A percentile compares a stretch with the other conserved stretches of the same genome.
phyloP scores from a whole-genome alignment of 805 yeast species.

The Metschnikowia kofuensis region DNA sequence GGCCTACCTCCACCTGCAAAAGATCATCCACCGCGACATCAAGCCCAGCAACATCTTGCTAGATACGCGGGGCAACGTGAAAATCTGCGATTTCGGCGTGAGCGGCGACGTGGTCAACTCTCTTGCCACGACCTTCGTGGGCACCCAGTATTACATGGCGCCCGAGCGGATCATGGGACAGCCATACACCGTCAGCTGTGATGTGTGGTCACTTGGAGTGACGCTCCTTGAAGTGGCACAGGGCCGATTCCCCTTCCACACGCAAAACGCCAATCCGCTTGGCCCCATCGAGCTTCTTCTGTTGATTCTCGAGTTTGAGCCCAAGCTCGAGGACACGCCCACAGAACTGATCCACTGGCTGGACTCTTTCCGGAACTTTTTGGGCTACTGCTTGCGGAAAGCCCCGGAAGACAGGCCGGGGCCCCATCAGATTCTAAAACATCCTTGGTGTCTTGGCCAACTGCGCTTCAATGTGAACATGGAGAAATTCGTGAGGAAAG shows the following conservation, averaged over 20 bases:
- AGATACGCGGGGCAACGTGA: slow-evolving; percentile 75
- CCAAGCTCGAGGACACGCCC: slow-evolving; percentile 75
- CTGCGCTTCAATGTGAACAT: slow-evolving; percentile 69
- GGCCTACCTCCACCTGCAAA: slow-evolving; percentile 81
- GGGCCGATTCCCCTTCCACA: slow-evolving; percentile 77
- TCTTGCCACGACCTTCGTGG: slow-evolving; percentile 93
- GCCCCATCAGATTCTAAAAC: slow-evolving; percentile 88
- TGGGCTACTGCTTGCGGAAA: slow-evolving; percentile 76
- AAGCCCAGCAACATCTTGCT: slow-evolving; percentile 91
- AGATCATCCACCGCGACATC: slow-evolving; percentile 91
- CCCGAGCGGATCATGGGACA: slow-evolving; percentile 96
- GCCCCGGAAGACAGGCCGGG: slow-evolving; percentile 80
- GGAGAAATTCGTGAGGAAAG: slow-evolving; percentile 77
- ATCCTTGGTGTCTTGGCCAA: slow-evolving; percentile 90
- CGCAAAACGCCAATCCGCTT: slow-evolving; percentile 32
- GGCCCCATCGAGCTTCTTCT: slow-evolving; percentile 83
- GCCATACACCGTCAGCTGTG: slow-evolving; percentile 92
- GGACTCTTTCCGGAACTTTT: slow-evolving; percentile 75
- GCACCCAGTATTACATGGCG: slow-evolving; percentile 98
- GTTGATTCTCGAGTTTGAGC: slow-evolving; percentile 78
- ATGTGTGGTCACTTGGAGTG: slow-evolving; percentile 94
- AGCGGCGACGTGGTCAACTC: slow-evolving; percentile 96
- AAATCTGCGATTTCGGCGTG: slow-evolving; percentile 96
- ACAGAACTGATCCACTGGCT: slow-evolving; percentile 78
- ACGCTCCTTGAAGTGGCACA: slow-evolving; percentile 90